Base-by-base conservation (phyloP, 2,329 filamentous ascomycete species). In the Hymenoscyphus salicellus region DNA sequence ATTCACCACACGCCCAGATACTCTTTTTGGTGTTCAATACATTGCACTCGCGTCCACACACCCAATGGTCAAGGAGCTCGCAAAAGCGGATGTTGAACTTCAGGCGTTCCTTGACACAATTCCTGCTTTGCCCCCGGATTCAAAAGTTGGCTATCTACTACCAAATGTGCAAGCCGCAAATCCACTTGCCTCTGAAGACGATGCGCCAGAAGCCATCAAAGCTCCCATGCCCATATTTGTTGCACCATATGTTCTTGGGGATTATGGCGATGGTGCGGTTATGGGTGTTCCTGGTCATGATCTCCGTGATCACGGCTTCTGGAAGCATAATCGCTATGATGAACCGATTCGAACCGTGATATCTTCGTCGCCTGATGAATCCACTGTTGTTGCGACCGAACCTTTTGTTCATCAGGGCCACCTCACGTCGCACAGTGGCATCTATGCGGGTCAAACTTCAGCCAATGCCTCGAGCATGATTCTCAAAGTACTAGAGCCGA, bases 231-330 rank as follows among this genome's bases (percentile, higher is more conserved):
- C 92, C 0, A 82, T 96, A 5, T 96, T 89, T 72, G 89, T 91
- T 26, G 91, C 93, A 10, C 89, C 92, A 0, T 96, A 96, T 73
- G 93, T 96, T 11, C 81, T 96, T 5, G 89, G 89, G 30, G 90
- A 93, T 73, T 95, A 96, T 70, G 92, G 92, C 17, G 90, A 93
- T 69, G 92, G 92, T 0, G 92, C 92, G 10, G 89, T 96, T 1
- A 96, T 97, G 92, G 93, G 93, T 55, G 93, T 96, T 7, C 93
- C 93, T 0, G 93, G 88, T 1, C 93, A 97, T 73, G 93, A 97
- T 76, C 74, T 82, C 4, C 84, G 92, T 61, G 93, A 97, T 71
- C 82, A 90, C 76, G 84, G 85, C 1, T 97, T 96, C 75, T 96
- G 92, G 89, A 86, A 83, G 70, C 81, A 87, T 64, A 92, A 96